These are phyloP conservation scores for Ascochyta pisi DNA, from an alignment of 2,329 filamentous ascomycete genomes.

Conservation along the genomic window DNA sequence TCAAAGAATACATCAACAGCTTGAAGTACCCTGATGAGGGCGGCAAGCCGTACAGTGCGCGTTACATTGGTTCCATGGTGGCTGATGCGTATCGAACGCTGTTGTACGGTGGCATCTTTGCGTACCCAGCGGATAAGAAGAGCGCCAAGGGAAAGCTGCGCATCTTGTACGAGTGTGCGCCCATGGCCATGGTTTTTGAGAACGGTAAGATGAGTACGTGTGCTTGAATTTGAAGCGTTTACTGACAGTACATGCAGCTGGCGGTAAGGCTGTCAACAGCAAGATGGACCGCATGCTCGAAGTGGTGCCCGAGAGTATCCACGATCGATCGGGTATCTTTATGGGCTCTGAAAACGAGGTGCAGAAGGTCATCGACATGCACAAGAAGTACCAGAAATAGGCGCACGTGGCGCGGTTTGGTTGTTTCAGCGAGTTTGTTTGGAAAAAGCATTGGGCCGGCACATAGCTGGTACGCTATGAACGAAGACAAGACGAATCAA, in stretches of 20 bases:
- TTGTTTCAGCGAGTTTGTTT: conserved; percentile 6
- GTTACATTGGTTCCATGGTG: conserved; percentile 98
- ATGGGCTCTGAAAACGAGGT: conserved; percentile 94
- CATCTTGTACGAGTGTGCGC: conserved; percentile 97
- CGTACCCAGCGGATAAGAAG: conserved; percentile 97
- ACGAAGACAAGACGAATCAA: conserved; percentile 5
- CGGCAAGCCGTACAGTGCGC: conserved; percentile 89
- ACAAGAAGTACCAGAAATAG: conserved; percentile 63
- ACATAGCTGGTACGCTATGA: conserved; percentile 6
- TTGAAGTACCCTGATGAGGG: conserved; percentile 79
- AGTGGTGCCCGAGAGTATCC: conserved; percentile 88
- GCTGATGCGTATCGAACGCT: conserved; percentile 96
- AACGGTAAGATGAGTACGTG: conserved; percentile 73
- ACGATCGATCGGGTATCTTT: conserved; percentile 95
- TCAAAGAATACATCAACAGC: conserved; percentile 86
- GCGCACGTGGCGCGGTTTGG: neutral
- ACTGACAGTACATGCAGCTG: conserved; percentile 63
- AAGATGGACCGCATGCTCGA: conserved; percentile 90
- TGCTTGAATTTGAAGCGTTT: neutral
- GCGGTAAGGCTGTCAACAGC: conserved; percentile 89
- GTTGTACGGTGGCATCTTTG: conserved; percentile 95
- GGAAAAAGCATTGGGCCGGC: conserved; percentile 10
- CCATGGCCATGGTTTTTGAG: conserved; percentile 99
- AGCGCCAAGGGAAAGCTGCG: conserved; percentile 97
- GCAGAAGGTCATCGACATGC: conserved; percentile 88